phyloP scores from a whole-genome alignment of 148 eudicot species.

The Cornus kousa region DNA sequence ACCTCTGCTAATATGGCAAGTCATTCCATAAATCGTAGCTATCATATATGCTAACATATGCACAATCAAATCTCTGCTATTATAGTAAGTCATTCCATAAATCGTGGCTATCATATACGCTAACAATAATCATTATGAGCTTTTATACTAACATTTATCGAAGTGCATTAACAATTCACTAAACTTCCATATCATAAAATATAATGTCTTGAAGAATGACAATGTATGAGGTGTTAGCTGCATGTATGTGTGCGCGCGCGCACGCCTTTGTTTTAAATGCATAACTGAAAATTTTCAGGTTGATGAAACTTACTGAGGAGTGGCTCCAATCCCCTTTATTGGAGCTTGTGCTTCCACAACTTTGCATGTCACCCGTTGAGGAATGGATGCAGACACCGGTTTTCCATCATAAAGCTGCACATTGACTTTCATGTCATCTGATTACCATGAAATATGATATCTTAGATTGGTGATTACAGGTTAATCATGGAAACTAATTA shows the following conservation, averaged over 20 bases:
- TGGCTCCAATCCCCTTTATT: conserved; percentile 70
- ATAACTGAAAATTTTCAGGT: background rate
- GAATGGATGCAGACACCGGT: conserved; percentile 83
- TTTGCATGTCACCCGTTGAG: conserved; percentile 80
- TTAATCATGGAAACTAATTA: background rate
- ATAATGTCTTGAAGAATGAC: background rate
- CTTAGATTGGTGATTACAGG: background rate
- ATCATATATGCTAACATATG: no score
- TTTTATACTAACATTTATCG: no score
- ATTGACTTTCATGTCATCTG: conserved; percentile 80
- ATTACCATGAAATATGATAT: conserved; percentile 14
- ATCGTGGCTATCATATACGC: no score
- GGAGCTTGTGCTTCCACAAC: conserved; percentile 78
- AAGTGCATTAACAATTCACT: no score
- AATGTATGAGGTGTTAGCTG: background rate
- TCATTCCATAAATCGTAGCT: no score
- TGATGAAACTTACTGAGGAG: conserved; percentile 64
- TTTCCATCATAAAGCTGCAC: conserved; percentile 73
- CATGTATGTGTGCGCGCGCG: no score
- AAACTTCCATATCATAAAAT: background rate
- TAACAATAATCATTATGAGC: no score
- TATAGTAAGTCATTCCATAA: no score
- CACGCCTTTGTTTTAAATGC: background rate
- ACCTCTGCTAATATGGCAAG: no score
- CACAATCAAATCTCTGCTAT: no score